A percentile compares a stretch with the other conserved stretches of the same genome.
Conservation (phyloP, 192 early-diverging fungal genomes). For the Backusella circina region DNA sequence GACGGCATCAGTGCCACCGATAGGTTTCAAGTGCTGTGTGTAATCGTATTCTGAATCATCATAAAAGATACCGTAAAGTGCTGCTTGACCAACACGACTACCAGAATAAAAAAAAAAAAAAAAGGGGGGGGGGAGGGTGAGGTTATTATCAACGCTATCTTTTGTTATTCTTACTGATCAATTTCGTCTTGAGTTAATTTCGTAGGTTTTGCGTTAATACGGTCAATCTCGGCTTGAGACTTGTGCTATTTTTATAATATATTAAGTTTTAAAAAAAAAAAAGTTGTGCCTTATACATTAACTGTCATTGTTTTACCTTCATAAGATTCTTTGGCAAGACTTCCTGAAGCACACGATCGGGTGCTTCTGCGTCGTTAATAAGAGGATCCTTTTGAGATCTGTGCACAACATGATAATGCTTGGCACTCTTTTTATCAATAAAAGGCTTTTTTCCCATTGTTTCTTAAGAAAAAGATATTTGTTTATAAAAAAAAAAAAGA, state of each 20-base stretch:
- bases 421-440: slow-evolving; percentile 83
- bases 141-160: too few species aligned
- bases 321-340: slow-evolving; percentile 65
- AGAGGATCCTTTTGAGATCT: slow-evolving; percentile 93
- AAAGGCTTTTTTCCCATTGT: slow-evolving; percentile 47
- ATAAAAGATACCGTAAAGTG: slow-evolving; percentile 88
- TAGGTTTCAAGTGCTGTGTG: slow-evolving; percentile 83
- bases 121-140: too few species aligned
- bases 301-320: too few species aligned
- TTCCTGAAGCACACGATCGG: slow-evolving; percentile 77
- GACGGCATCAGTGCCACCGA: slow-evolving; percentile 78
- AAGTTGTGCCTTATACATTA: too few species aligned
- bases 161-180: slow-evolving; percentile 14
- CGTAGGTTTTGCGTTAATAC: slow-evolving; percentile 8
- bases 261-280: not conserved
- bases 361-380: slow-evolving; percentile 76
- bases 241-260: slow-evolving; percentile 14
- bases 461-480: too few species aligned
- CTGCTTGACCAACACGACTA: slow-evolving; percentile 64
- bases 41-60: slow-evolving; percentile 95
- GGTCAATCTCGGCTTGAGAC: slow-evolving; percentile 19
- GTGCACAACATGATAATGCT: slow-evolving; percentile 90
- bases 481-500: too few species aligned
- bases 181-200: slow-evolving; percentile 35
- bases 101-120: not conserved